phyloP scores from a whole-genome alignment of 176 grass and related monocot genomes.

The Alloteropsis semialata region DNA sequence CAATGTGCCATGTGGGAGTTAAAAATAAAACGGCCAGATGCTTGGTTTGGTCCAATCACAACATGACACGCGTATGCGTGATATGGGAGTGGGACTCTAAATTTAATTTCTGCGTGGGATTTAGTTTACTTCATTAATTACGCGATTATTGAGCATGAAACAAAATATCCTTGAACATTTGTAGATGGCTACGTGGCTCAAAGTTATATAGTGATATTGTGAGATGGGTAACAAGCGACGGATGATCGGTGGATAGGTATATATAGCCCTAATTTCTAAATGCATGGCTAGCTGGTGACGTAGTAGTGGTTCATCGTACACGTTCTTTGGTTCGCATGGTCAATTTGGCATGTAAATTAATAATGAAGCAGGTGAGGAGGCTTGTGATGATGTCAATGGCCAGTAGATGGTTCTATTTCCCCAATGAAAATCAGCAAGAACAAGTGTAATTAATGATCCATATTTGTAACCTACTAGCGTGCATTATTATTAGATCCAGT shows the following conservation, averaged over 20 bases:
- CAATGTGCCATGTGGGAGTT: constrained; percentile 5
- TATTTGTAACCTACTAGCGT: background rate
- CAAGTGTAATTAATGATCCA: background rate
- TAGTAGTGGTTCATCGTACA: background rate
- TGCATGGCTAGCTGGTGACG: background rate
- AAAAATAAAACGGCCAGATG: background rate
- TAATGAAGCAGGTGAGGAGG: background rate
- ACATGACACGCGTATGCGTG: background rate
- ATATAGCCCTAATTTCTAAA: no score
- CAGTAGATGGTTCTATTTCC: background rate
- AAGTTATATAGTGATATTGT: no score
- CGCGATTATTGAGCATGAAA: background rate
- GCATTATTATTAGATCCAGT: background rate
- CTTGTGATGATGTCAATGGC: background rate
- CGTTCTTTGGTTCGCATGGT: background rate
- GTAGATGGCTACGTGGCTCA: background rate
- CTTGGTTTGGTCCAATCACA: background rate
- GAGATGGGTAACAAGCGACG: no score
- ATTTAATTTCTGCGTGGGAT: constrained; percentile 8
- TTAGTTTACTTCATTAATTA: background rate
- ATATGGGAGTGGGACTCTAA: no score
- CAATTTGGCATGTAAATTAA: background rate
- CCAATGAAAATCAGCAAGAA: background rate
- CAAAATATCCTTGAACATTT: background rate
- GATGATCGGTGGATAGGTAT: no score